These are phyloP conservation scores for Albophoma yamanashiensis DNA, from an alignment of 2,329 filamentous ascomycete genomes.

Conservation along the genomic window DNA sequence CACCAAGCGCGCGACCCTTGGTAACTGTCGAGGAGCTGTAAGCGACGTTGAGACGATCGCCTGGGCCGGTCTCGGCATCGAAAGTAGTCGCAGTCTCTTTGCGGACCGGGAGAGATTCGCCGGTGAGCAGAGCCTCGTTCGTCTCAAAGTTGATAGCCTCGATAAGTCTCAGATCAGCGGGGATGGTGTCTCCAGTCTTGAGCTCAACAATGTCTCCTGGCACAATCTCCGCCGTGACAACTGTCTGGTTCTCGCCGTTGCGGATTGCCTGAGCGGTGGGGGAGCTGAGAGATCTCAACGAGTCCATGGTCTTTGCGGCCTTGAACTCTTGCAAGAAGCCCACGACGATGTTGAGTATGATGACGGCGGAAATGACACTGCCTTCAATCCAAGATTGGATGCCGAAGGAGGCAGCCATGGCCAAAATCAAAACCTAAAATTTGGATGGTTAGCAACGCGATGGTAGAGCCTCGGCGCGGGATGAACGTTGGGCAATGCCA, in stretches of 20 bases:
- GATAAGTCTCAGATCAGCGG: constrained; percentile 45
- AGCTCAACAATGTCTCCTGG: constrained; percentile 46
- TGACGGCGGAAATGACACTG: constrained; percentile 46
- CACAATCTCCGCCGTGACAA: constrained; percentile 34
- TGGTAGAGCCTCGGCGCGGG: neutral
- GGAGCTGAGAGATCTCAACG: constrained; percentile 30
- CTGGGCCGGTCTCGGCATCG: constrained; percentile 30
- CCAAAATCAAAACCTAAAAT: constrained; percentile 38
- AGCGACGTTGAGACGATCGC: constrained; percentile 51
- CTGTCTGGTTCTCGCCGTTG: constrained; percentile 25
- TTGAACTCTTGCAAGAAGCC: constrained; percentile 35
- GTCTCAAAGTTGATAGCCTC: constrained; percentile 57
- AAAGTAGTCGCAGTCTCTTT: constrained; percentile 38
- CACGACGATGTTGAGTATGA: constrained; percentile 46
- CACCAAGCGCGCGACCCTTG: constrained; percentile 46
- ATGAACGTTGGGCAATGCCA: neutral
- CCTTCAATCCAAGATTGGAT: constrained; percentile 51
- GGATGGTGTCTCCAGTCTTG: constrained; percentile 49
- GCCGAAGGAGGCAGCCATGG: constrained; percentile 46
- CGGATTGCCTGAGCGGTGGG: constrained; percentile 33
- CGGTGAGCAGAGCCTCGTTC: constrained; percentile 55
- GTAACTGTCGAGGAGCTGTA: constrained; percentile 54
- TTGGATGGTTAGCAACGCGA: neutral
- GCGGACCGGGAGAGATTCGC: constrained; percentile 50
- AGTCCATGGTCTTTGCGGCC: constrained; percentile 39